Base-by-base conservation (phyloP, 257 asterid genomes). In the Cordia subcordata region DNA sequence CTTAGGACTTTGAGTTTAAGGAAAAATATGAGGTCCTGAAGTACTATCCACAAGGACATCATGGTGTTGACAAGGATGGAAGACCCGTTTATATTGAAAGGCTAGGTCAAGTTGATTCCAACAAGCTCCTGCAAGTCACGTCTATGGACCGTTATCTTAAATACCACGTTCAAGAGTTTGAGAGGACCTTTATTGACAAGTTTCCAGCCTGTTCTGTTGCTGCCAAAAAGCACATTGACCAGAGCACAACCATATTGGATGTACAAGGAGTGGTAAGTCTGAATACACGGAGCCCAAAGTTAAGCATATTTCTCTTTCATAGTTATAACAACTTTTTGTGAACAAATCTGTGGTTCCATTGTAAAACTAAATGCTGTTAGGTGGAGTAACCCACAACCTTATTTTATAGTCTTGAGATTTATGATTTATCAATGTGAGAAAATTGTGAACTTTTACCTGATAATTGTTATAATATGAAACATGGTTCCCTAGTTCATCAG, bases 211-310 rank as follows among this genome's bases (percentile, higher is more conserved):
- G 96, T 75, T 82, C 94, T 53, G 74, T 87, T 47, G 77, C 96
- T 2, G 85, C 84, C 57, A 82, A 84, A 56, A 80, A 68, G 49
- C 89, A 85, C 74, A 75, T 87, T 47, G 96, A 87, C 20, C 88
- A 85, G 67, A 87, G 96, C 82, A 87, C 96, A 15, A 87, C 91
- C 57, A 87, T 87, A 49, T 69, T 85, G 73, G 96, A 87, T 70
- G 96, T 87, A 73, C 90, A 85, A 71, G 96, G 96, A 82, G 94
- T 87, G 84, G 96, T 87, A 82, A n/a, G 90, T 50, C 47, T 8
- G 44, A 35, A 10, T 11, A 14, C 14, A 42, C 11, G 16, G 18
- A 39, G 3, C 9, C 53, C 18, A 1, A 9, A 1, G 35, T 27
- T 27, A 27, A 27, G 6, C 35, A 6, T 1, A 6, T 27, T 27